Evolutionary conservation across 179 eudicot genomes (phyloP), one percentile per base, ranked within the genome.

Genomic region (Pouteria campechiana): DNA sequence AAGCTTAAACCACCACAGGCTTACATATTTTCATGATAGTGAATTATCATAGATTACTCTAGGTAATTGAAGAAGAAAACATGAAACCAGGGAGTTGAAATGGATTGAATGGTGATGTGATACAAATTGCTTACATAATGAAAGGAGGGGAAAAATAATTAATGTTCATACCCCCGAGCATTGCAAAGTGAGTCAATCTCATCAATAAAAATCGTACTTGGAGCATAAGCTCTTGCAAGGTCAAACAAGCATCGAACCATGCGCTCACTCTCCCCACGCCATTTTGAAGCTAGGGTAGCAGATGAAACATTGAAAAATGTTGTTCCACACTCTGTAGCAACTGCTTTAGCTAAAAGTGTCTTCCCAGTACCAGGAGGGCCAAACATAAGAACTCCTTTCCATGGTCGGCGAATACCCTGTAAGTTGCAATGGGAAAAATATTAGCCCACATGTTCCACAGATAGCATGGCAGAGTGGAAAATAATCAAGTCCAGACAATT

Each of bases 311-410:
- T 90, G 60, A 90, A 81, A 64, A 90, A 90, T 12, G 94, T 86
- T 35, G 98, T 82, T 17, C 96, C 98, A 72, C 90, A 86, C 68
- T 90, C 98, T 2, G 94, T 90, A 32, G 98, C 98, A 36, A 90
- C 94, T 51, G 98, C 98, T 70, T 90, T 90, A 33, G 98, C 98
- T 67, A 89, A 67, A 39, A 90, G 94, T 20, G 98, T 90, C 71
- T 86, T 90, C 24, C 98, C 98, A 34, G 98, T 90, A 39, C 98
- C 98, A 65, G 98, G 98, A 30, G 98, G 98, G 30, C 98, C 98
- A 79, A 86, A 90, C 94, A 90, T 79, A 32, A 90, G 80, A 30
- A 90, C 96, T 44, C 98, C 98, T 69, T 86, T 90, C 95, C 98
- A 90, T 17, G 98, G 98, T 63, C 95, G 76, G 55, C 95, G 75